These are phyloP conservation scores for Kalmusia sp. DNA, from an alignment of 2,329 filamentous ascomycete species.

Conservation along the genomic window DNA sequence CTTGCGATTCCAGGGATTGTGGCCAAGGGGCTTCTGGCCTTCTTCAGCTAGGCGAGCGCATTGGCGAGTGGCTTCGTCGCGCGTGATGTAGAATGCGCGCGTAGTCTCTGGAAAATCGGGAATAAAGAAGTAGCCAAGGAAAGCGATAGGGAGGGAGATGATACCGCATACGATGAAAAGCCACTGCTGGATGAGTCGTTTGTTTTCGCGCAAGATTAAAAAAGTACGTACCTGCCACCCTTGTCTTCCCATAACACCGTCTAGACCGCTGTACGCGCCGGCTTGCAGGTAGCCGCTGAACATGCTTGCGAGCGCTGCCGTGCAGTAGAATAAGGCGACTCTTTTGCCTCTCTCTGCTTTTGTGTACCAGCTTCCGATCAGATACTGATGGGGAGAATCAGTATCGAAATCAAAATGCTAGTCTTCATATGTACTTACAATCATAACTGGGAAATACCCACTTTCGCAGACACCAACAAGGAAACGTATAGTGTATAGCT, in stretches of 20 bases:
- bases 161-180: conserved; percentile 41
- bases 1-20: conserved; percentile 44
- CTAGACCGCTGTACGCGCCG: conserved; percentile 39
- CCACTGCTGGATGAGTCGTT: conserved; percentile 19
- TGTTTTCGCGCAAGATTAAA: not conserved
- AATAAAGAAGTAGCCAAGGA: conserved; percentile 50
- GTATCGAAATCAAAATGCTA: not conserved
- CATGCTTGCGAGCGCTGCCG: conserved; percentile 40
- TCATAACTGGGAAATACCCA: conserved; percentile 39
- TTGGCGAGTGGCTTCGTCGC: conserved; percentile 29
- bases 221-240: conserved; percentile 25
- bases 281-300: conserved; percentile 45
- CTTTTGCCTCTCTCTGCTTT: conserved; percentile 43
- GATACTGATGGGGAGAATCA: conserved; percentile 19
- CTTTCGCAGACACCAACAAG: conserved; percentile 36
- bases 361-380: conserved; percentile 54
- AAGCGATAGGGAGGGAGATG: conserved; percentile 53
- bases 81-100: conserved; percentile 46
- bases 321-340: conserved; percentile 42
- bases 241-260: conserved; percentile 30
- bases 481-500: conserved; percentile 45
- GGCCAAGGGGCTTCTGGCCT: conserved; percentile 45
- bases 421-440: conserved; percentile 13
- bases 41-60: conserved; percentile 29
- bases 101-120: conserved; percentile 36